These are phyloP conservation scores for Monilinia polystroma DNA, from an alignment of 2,329 filamentous ascomycete genomes.

Conservation along the genomic window DNA sequence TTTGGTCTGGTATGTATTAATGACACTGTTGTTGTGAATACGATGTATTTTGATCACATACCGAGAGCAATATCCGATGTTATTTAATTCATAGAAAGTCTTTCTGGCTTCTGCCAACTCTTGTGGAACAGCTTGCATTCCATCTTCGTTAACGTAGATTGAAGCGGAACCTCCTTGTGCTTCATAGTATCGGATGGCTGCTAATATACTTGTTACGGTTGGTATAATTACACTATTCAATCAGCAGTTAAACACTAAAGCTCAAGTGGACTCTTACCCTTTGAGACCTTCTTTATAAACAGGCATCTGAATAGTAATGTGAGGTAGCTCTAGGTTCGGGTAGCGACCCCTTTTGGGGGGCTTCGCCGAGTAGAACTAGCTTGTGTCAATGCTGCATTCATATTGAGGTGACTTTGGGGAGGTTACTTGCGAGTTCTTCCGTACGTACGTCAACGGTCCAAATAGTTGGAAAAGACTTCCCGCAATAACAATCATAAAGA, in stretches of 20 bases:
- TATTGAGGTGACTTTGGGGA: no score
- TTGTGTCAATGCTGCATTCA: not conserved
- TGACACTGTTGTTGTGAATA: not conserved
- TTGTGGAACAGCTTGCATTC: slow-evolving; percentile 54
- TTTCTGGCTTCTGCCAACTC: slow-evolving; percentile 44
- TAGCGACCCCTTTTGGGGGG: slow-evolving; percentile 39
- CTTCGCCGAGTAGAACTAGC: slow-evolving; percentile 39
- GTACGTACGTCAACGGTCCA: slow-evolving; percentile 29
- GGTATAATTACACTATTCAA: slow-evolving; percentile 50
- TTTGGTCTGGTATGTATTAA: slow-evolving; percentile 41
- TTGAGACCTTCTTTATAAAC: slow-evolving; percentile 50
- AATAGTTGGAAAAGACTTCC: slow-evolving; percentile 30
- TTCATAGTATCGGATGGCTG: slow-evolving; percentile 58
- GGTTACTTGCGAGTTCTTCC: slow-evolving; percentile 25
- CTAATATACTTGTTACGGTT: slow-evolving; percentile 56
- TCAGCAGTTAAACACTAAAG: not conserved
- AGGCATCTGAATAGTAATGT: slow-evolving; percentile 50
- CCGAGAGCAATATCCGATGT: slow-evolving; percentile 55
- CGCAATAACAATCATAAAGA: slow-evolving; percentile 28
- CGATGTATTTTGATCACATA: not conserved
- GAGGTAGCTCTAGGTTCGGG: slow-evolving; percentile 37
- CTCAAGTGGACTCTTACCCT: slow-evolving; percentile 5
- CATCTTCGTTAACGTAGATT: slow-evolving; percentile 68
- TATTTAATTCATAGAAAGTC: slow-evolving; percentile 57
- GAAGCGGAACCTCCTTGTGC: slow-evolving; percentile 62